Percentiles rank a stretch among this genome's conserved stretches.
Evolutionary conservation across 257 asterid species (phyloP).

Genomic region (Nicotiana obtusifolia): DNA sequence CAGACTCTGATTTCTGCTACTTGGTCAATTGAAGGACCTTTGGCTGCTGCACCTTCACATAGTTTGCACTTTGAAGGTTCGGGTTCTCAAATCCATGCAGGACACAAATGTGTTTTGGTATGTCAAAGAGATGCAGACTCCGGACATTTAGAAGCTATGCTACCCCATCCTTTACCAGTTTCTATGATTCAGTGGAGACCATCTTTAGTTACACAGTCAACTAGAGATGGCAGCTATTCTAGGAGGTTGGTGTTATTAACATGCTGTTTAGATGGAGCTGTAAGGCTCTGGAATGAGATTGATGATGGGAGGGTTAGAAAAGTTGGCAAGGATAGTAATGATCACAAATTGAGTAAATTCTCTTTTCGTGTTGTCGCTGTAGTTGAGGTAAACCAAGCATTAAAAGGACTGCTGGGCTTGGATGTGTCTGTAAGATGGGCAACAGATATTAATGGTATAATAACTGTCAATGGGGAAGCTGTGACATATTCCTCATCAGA

Average conservation of each 20-base stretch:
- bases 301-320: conserved; percentile 73
- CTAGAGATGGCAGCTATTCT: conserved; percentile 36
- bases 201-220: conserved; percentile 46
- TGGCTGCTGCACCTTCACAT: conserved; percentile 73
- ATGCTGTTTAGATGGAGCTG: conserved; percentile 84
- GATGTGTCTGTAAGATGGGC: conserved; percentile 75
- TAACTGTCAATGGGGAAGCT: conserved; percentile 37
- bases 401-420: conserved; percentile 61
- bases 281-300: conserved; percentile 88
- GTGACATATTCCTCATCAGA: conserved; percentile 41
- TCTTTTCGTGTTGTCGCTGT: conserved; percentile 71
- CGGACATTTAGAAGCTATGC: conserved; percentile 41
- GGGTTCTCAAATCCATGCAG: conserved; percentile 33
- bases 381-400: conserved; percentile 68
- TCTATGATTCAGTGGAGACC: conserved; percentile 96
- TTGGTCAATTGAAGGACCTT: conserved; percentile 65
- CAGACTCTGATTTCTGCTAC: conserved; percentile 73
- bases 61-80: conserved; percentile 28
- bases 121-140: conserved; percentile 44
- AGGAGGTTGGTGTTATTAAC: conserved; percentile 67
- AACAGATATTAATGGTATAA: conserved; percentile 52
- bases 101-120: conserved; percentile 51
- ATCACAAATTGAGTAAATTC: conserved; percentile 40
- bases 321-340: conserved; percentile 55
- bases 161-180: conserved; percentile 77